Evolutionary conservation across 2,329 filamentous ascomycete species (phyloP).

Genomic region (Xylariaceae sp.): DNA sequence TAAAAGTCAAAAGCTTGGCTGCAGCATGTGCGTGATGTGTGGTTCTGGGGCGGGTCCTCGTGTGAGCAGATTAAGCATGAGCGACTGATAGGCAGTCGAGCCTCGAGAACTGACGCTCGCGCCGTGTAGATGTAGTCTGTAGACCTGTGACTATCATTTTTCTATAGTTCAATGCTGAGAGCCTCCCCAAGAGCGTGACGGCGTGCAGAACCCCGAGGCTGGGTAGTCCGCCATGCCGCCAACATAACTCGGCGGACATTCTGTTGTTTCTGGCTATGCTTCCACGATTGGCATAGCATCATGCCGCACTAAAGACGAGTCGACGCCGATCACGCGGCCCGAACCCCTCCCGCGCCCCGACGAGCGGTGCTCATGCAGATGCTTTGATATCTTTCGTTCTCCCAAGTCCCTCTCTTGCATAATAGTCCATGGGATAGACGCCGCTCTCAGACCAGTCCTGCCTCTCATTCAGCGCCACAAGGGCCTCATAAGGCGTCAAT

Average conservation of each 20-base stretch:
- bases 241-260: neutral
- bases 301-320: neutral
- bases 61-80: too few species aligned
- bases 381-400: slow-evolving; percentile 53
- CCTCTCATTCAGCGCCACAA: slow-evolving; percentile 76
- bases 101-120: too few species aligned
- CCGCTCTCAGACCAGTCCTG: slow-evolving; percentile 65
- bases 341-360: neutral
- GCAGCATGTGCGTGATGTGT: too few species aligned
- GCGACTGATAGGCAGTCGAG: too few species aligned
- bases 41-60: too few species aligned
- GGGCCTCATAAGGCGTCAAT: slow-evolving; percentile 89
- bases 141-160: too few species aligned
- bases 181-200: too few species aligned
- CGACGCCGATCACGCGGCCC: too few species aligned
- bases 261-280: neutral
- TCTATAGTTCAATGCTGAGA: too few species aligned
- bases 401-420: slow-evolving; percentile 84
- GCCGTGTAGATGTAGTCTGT: too few species aligned
- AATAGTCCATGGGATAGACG: slow-evolving; percentile 97
- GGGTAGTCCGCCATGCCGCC: neutral
- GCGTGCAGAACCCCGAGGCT: too few species aligned
- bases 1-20: too few species aligned
- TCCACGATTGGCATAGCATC: neutral
- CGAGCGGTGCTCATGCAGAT: slow-evolving; percentile 15